phyloP scores from a whole-genome alignment of 2,329 filamentous ascomycete species.

The Trichoderma aggressivum region DNA sequence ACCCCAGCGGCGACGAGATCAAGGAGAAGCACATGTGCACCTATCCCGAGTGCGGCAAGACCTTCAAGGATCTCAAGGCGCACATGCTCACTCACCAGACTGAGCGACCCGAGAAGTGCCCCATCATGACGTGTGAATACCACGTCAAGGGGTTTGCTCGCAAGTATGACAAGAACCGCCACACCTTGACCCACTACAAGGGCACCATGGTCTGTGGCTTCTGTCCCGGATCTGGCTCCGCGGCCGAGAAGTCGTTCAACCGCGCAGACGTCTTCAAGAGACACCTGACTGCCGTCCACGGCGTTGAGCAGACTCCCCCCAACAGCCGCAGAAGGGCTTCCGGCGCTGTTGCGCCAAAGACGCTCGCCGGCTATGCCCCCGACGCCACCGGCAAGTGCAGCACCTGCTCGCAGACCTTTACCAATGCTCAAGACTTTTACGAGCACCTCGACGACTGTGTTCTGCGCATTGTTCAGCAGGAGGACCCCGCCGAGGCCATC shows the following conservation, averaged over 20 bases:
- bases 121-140: conserved; percentile 88
- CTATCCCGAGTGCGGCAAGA: conserved; percentile 76
- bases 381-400: conserved; percentile 93
- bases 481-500: conserved; percentile 66
- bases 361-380: conserved; percentile 66
- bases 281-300: conserved; percentile 84
- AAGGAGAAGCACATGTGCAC: conserved; percentile 74
- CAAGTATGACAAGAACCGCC: conserved; percentile 95
- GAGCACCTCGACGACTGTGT: conserved; percentile 87
- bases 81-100: conserved; percentile 93
- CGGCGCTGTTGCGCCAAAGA: conserved; percentile 51
- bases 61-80: conserved; percentile 88
- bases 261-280: conserved; percentile 94
- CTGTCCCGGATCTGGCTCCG: conserved; percentile 82
- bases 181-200: conserved; percentile 94
- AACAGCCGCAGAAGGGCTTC: conserved; percentile 76
- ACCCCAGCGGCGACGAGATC: conserved; percentile 58
- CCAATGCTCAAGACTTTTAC: conserved; percentile 95
- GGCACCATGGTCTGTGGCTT: conserved; percentile 97
- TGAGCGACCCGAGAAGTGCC: conserved; percentile 90
- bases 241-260: conserved; percentile 93
- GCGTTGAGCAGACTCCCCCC: conserved; percentile 87
- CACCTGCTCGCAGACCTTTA: conserved; percentile 86
- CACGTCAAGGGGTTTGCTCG: conserved; percentile 88
- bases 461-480: conserved; percentile 67